Conservation (phyloP, 306 rosid species). For the Hippophae gyantsensis region DNA sequence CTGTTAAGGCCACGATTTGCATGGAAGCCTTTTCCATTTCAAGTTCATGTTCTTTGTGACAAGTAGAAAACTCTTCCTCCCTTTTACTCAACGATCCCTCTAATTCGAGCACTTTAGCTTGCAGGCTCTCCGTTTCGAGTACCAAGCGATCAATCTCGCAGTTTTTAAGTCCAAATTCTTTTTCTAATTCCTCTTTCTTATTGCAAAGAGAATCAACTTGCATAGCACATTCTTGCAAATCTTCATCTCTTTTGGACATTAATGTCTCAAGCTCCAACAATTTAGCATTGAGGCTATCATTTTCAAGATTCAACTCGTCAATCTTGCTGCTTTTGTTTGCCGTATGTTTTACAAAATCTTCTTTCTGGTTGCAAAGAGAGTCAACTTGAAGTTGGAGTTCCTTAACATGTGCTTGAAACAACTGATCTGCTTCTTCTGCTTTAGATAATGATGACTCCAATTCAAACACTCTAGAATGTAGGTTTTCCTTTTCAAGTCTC, state of each 20-base stretch:
- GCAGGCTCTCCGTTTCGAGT: slow-evolving; percentile 7
- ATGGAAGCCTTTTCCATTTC: slow-evolving; percentile 27
- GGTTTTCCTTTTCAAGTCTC: no score
- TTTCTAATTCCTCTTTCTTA: slow-evolving; percentile 30
- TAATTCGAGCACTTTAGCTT: slow-evolving; percentile 7
- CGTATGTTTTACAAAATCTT: no score
- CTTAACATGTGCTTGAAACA: slow-evolving; percentile 12
- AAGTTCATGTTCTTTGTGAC: slow-evolving; percentile 11
- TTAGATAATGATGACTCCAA: no score
- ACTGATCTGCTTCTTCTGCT: no score
- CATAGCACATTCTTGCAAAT: no score
- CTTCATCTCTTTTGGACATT: no score
- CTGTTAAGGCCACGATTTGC: slow-evolving; percentile 20
- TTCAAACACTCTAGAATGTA: slow-evolving; percentile 6
- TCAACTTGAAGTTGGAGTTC: slow-evolving; percentile 39
- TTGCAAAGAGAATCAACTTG: slow-evolving; percentile 5
- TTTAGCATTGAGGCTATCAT: no score
- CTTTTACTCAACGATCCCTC: slow-evolving; percentile 23
- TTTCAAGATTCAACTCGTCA: no score
- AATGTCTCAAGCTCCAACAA: no score
- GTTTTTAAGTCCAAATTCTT: slow-evolving; percentile 12
- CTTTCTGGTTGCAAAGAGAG: background rate
- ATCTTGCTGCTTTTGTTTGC: no score
- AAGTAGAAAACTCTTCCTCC: slow-evolving; percentile 24
- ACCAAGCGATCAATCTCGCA: slow-evolving; percentile 17